Percentiles rank a stretch among this genome's conserved stretches.
These are phyloP conservation scores for Sisymbrium altissimum DNA, from an alignment of 345 rosid species.

Conservation along the genomic window DNA sequence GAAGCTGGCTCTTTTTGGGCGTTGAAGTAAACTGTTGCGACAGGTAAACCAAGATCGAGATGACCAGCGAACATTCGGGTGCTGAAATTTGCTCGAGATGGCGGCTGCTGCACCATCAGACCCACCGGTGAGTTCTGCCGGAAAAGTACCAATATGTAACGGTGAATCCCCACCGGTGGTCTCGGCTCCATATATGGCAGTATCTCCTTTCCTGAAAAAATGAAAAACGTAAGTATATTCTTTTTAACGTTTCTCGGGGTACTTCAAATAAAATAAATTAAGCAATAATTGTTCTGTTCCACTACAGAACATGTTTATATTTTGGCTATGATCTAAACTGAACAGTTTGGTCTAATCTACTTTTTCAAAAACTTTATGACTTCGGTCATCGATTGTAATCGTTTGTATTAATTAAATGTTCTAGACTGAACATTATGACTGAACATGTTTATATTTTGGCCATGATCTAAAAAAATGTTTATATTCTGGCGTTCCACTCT, in stretches of 20 bases:
- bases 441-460: not conserved
- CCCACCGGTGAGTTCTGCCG: constrained; percentile 57
- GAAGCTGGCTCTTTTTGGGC: constrained; percentile 81
- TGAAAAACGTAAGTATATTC: not conserved
- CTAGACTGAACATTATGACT: no score
- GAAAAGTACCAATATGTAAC: constrained; percentile 72
- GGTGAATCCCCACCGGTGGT: constrained; percentile 89
- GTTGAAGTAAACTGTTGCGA: constrained; percentile 78
- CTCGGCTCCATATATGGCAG: constrained; percentile 61
- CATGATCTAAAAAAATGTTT: not conserved
- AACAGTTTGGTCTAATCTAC: no score
- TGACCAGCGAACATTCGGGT: constrained; percentile 64
- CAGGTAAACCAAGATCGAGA: constrained; percentile 69
- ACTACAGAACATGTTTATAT: not conserved
- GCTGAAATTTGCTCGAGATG: constrained; percentile 61
- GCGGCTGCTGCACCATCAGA: constrained; percentile 50
- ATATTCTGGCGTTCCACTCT: not conserved
- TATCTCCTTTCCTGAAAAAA: constrained; percentile 63
- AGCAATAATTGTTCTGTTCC: not conserved
- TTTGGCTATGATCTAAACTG: not conserved
- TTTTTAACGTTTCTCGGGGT: not conserved
- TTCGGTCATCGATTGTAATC: no score
- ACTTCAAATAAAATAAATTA: not conserved
- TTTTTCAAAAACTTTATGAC: no score
- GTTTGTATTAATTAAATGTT: not conserved